Conservation (phyloP, 768 basidiomycete species). For the Multifurca ochricompacta region DNA sequence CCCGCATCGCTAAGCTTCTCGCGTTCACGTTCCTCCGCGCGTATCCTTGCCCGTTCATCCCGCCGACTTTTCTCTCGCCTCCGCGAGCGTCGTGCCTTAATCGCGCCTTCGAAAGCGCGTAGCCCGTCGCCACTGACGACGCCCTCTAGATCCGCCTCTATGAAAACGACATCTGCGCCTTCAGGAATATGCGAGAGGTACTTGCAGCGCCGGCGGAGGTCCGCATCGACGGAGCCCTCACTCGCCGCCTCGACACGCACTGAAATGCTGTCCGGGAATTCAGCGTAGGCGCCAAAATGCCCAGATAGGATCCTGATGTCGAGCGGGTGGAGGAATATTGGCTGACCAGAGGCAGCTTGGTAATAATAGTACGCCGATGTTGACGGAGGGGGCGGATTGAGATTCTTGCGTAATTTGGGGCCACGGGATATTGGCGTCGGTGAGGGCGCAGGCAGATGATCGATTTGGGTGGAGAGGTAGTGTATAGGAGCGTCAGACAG, state of each 20-base stretch:
- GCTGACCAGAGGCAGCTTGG: slow-evolving; percentile 85
- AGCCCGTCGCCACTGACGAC: slow-evolving; percentile 74
- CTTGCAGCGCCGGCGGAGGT: slow-evolving; percentile 89
- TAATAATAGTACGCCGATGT: slow-evolving; percentile 94
- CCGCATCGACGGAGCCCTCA: slow-evolving; percentile 83
- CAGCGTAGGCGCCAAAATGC: slow-evolving; percentile 71
- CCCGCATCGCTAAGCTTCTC: slow-evolving; percentile 19
- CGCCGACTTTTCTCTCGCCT: slow-evolving; percentile 77
- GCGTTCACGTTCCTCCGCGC: slow-evolving; percentile 62
- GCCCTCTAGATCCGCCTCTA: slow-evolving; percentile 75
- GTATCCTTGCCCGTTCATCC: slow-evolving; percentile 76
- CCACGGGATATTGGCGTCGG: slow-evolving; percentile 32
- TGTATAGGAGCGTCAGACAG: slow-evolving; percentile 47
- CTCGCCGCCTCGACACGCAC: slow-evolving; percentile 71
- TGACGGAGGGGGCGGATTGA: slow-evolving; percentile 81
- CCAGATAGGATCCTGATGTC: slow-evolving; percentile 90
- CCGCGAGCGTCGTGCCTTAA: slow-evolving; percentile 65
- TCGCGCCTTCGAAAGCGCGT: slow-evolving; percentile 73
- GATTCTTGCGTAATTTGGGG: slow-evolving; percentile 61
- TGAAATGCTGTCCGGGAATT: slow-evolving; percentile 77
- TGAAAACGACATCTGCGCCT: slow-evolving; percentile 87
- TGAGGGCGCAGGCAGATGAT: slow-evolving; percentile 5
- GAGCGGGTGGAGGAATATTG: slow-evolving; percentile 89
- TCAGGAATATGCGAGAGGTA: slow-evolving; percentile 91
- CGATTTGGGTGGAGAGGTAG: slow-evolving; percentile 37